Conservation (phyloP, 768 basidiomycete genomes). For the Tulasnella sp. region DNA sequence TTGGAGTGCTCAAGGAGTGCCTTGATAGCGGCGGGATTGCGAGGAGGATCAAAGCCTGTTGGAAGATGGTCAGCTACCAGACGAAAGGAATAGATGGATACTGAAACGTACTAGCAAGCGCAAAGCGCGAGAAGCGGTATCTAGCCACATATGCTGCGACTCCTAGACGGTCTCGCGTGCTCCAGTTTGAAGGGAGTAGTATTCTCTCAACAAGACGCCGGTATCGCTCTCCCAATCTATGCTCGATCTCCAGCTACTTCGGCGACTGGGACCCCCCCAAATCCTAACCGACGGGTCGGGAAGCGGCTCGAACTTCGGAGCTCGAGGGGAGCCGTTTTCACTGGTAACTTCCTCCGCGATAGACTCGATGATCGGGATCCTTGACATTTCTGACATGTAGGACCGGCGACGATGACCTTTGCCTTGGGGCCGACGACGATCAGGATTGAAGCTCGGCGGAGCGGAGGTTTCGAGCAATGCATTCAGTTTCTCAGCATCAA, state of each 20-base stretch:
- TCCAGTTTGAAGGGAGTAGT: slow-evolving; percentile 9
- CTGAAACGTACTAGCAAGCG: slow-evolving; percentile 8
- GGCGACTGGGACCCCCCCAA: neutral
- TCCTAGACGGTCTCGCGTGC: slow-evolving; percentile 11
- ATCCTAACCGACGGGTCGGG: neutral
- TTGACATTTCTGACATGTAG: slow-evolving; percentile 45
- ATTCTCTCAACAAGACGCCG: neutral
- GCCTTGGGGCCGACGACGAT: slow-evolving; percentile 44
- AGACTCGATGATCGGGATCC: slow-evolving; percentile 61
- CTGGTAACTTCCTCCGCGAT: slow-evolving; percentile 56
- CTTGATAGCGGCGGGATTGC: slow-evolving; percentile 9
- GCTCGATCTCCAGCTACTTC: neutral
- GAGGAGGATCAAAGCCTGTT: slow-evolving; percentile 15
- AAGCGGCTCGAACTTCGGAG: neutral
- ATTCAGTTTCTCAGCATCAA: slow-evolving; percentile 56
- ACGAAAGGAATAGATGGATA: no score
- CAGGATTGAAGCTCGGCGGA: slow-evolving; percentile 27
- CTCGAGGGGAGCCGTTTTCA: slow-evolving; percentile 17
- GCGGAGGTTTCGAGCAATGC: slow-evolving; percentile 43
- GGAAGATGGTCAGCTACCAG: neutral
- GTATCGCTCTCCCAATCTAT: slow-evolving; percentile 2
- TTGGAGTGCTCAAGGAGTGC: slow-evolving; percentile 14
- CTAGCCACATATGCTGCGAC: slow-evolving; percentile 12
- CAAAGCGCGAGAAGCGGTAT: slow-evolving; percentile 17
- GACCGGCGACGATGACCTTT: slow-evolving; percentile 62